Conservation (phyloP, 108 stramenopile species). For the Nannochloropsis gaditana region DNA sequence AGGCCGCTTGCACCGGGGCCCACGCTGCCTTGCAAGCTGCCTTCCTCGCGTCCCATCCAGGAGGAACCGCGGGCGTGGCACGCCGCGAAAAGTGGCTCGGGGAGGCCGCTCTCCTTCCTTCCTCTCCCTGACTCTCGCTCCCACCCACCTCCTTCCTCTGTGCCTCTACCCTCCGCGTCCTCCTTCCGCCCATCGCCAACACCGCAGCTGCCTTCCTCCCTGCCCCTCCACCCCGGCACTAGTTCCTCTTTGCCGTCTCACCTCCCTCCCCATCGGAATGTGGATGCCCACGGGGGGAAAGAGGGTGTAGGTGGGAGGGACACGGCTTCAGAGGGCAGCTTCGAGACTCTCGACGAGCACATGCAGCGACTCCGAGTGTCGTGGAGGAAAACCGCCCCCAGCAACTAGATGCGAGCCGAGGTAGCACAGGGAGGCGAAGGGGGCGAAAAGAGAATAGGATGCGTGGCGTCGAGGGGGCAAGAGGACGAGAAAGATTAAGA, state of each 20-base stretch:
- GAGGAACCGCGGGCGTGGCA: no score
- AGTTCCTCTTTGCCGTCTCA: not conserved
- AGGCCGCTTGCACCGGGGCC: no score
- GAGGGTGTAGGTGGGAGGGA: not conserved
- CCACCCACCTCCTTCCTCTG: not conserved
- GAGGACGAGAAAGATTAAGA: no score
- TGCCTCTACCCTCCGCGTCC: not conserved
- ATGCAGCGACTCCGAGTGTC: not conserved
- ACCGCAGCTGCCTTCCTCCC: no score
- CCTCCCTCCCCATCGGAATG: not conserved
- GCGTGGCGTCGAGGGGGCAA: not conserved
- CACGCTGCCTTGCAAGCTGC: no score
- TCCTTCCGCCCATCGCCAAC: no score
- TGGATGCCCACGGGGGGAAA: not conserved
- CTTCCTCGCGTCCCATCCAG: no score
- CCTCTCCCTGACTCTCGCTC: not conserved
- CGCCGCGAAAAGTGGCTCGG: no score
- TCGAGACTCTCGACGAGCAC: not conserved
- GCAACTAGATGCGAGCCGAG: not conserved
- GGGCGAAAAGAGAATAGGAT: not conserved
- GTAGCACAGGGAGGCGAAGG: not conserved
- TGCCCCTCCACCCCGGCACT: no score
- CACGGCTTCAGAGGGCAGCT: not conserved
- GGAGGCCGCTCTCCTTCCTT: not conserved
- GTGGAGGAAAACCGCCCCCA: not conserved